Percentiles rank a stretch among this genome's conserved stretches.
Conservation (phyloP, 345 rosid genomes). For the Hypericum androsaemum region DNA sequence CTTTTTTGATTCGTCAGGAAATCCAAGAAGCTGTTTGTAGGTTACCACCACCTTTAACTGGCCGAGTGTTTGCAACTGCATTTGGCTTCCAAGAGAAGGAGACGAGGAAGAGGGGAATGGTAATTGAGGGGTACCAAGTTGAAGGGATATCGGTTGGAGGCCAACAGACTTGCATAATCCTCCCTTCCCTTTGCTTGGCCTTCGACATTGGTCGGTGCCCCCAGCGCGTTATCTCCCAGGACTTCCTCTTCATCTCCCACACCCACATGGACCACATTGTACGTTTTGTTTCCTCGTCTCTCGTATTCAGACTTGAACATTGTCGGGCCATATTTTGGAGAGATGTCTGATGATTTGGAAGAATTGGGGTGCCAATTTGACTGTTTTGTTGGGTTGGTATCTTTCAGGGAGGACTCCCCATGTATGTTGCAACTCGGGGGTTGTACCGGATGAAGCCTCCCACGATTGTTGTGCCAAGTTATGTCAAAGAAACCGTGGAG, state of each 20-base stretch:
- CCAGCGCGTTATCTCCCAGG: constrained; percentile 75
- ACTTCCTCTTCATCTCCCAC: constrained; percentile 87
- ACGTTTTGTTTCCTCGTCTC: constrained; percentile 10
- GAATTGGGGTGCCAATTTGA: no score
- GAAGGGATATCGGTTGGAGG: constrained; percentile 93
- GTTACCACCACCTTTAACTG: constrained; percentile 49
- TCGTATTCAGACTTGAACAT: no score
- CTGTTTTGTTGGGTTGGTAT: not conserved
- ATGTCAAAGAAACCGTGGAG: constrained; percentile 59
- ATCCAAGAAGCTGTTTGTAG: constrained; percentile 59
- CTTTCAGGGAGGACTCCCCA: constrained; percentile 76
- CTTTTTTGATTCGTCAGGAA: constrained; percentile 37
- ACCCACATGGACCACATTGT: constrained; percentile 98
- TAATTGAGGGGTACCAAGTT: constrained; percentile 55
- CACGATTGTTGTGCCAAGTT: constrained; percentile 60
- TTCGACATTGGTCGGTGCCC: constrained; percentile 96
- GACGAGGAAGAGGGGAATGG: constrained; percentile 21
- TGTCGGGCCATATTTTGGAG: no score
- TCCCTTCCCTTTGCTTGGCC: constrained; percentile 66
- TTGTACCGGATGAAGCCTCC: constrained; percentile 80
- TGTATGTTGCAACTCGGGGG: constrained; percentile 93
- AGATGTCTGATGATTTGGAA: no score
- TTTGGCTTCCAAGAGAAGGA: constrained; percentile 74
- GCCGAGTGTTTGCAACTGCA: constrained; percentile 71
- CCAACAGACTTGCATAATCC: constrained; percentile 85